Evolutionary conservation across 2,329 filamentous ascomycete species (phyloP).

Genomic region (Ascochyta viciae-villosae): DNA sequence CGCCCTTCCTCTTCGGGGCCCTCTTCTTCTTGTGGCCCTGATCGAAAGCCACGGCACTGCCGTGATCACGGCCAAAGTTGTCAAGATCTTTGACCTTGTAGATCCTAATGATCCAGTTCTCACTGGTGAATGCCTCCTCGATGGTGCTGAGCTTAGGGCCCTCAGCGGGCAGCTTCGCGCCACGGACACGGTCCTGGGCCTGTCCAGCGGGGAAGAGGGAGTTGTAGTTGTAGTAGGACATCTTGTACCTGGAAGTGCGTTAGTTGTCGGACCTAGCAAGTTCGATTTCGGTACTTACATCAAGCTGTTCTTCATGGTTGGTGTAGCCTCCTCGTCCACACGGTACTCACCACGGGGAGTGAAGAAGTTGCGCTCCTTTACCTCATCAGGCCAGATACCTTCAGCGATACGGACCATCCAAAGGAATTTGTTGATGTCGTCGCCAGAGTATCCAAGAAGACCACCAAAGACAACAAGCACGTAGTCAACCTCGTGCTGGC

Average conservation of each 20-base stretch:
- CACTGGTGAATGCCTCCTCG: conserved; percentile 97
- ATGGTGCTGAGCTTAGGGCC: conserved; percentile 86
- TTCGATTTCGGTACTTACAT: conserved; percentile 70
- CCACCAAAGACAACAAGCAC: conserved; percentile 97
- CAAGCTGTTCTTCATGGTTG: conserved; percentile 98
- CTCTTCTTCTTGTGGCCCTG: conserved; percentile 86
- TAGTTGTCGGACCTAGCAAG: conserved; percentile 22
- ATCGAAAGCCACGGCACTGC: conserved; percentile 72
- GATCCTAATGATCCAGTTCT: conserved; percentile 99
- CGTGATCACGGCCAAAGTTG: conserved; percentile 91
- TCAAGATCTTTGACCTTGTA: conserved; percentile 99
- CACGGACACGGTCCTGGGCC: conserved; percentile 87
- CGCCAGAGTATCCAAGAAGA: conserved; percentile 93
- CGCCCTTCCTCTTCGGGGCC: conserved; percentile 73
- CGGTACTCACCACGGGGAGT: conserved; percentile 92
- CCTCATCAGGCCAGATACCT: conserved; percentile 99
- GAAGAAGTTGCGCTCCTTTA: conserved; percentile 97
- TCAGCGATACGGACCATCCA: conserved; percentile 99
- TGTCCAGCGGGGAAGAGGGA: conserved; percentile 90
- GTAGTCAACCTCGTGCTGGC: conserved; percentile 98
- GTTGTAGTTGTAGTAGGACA: conserved; percentile 99
- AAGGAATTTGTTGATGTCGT: conserved; percentile 99
- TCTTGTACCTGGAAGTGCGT: conserved; percentile 83
- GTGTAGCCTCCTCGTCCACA: conserved; percentile 90
- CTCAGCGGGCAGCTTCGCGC: conserved; percentile 78